These are phyloP conservation scores for Ascochyta pisi DNA, from an alignment of 2,329 filamentous ascomycete genomes.

Conservation along the genomic window DNA sequence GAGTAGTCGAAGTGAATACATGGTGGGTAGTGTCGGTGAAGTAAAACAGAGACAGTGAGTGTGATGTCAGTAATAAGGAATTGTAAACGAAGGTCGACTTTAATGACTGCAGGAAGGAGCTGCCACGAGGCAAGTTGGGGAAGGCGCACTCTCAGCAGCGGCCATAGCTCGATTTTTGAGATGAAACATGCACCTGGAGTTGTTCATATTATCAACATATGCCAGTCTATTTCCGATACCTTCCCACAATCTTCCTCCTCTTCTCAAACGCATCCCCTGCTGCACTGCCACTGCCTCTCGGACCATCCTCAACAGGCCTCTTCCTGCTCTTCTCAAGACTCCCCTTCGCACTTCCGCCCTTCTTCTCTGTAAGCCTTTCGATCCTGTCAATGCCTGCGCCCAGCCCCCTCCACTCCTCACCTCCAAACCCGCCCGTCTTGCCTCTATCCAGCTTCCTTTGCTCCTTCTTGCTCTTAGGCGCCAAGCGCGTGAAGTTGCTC, in stretches of 20 bases:
- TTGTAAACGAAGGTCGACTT: neutral
- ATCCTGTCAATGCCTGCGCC: conserved; percentile 88
- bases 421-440: conserved; percentile 71
- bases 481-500: conserved; percentile 85
- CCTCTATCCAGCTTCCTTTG: conserved; percentile 65
- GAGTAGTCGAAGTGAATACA: conserved; percentile 1
- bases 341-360: conserved; percentile 54
- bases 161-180: neutral
- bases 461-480: conserved; percentile 88
- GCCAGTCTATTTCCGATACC: conserved; percentile 32
- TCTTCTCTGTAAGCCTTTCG: conserved; percentile 78
- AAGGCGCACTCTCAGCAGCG: neutral
- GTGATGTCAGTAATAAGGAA: neutral
- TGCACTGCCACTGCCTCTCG: conserved; percentile 67
- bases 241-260: conserved; percentile 46
- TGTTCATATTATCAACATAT: neutral
- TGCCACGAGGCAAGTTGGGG: neutral
- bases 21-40: neutral
- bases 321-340: conserved; percentile 87
- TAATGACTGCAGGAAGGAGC: neutral
- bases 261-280: conserved; percentile 75
- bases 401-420: conserved; percentile 90
- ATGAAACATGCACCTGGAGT: too few relatives aligned
- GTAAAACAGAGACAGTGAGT: neutral
- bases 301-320: conserved; percentile 75